Evolutionary conservation across 805 yeast species (phyloP).

Genomic region (Wickerhamiella hasegawae): DNA sequence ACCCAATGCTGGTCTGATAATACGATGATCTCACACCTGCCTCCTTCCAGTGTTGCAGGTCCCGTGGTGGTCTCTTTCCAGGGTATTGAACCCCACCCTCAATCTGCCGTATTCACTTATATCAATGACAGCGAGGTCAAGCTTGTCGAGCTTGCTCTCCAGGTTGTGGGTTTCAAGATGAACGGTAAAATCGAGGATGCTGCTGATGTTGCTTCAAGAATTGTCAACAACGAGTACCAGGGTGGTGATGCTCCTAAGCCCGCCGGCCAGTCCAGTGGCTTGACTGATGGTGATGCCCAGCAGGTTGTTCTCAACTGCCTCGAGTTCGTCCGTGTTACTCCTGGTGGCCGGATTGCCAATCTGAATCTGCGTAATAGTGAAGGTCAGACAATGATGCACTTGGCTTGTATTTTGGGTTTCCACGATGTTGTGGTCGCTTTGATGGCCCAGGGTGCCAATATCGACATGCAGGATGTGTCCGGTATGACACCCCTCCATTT

Average conservation of each 20-base stretch:
- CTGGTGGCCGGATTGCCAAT: conserved; percentile 33
- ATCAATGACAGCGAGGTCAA: conserved; percentile 92
- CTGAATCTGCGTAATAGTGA: conserved; percentile 67
- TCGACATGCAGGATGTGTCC: conserved; percentile 55
- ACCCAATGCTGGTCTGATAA: conserved; percentile 95
- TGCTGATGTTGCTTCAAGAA: conserved; percentile 77
- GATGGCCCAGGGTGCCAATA: conserved; percentile 39
- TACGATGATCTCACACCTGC: conserved; percentile 83
- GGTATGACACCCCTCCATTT: conserved; percentile 82
- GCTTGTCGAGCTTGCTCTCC: conserved; percentile 84
- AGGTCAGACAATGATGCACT: conserved; percentile 79
- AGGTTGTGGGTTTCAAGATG: conserved; percentile 93
- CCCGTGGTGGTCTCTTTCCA: conserved; percentile 81
- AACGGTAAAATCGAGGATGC: conserved; percentile 93
- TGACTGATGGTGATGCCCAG: conserved; percentile 16
- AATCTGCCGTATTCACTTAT: conserved; percentile 55
- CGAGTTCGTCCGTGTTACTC: conserved; percentile 17
- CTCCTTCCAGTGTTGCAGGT: conserved; percentile 81
- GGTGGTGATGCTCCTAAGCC: conserved; percentile 5
- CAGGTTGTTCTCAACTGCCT: conserved; percentile 15
- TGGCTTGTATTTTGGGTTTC: conserved; percentile 68
- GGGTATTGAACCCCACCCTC: conserved; percentile 25
- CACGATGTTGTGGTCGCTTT: conserved; percentile 43
- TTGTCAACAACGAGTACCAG: conserved; percentile 34
- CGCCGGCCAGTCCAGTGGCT: conserved; percentile 22